Evolutionary conservation across 495 filamentous ascomycete genomes (phyloP), one percentile per base, ranked within the genome.

Genomic region (Pyronema domesticum): DNA sequence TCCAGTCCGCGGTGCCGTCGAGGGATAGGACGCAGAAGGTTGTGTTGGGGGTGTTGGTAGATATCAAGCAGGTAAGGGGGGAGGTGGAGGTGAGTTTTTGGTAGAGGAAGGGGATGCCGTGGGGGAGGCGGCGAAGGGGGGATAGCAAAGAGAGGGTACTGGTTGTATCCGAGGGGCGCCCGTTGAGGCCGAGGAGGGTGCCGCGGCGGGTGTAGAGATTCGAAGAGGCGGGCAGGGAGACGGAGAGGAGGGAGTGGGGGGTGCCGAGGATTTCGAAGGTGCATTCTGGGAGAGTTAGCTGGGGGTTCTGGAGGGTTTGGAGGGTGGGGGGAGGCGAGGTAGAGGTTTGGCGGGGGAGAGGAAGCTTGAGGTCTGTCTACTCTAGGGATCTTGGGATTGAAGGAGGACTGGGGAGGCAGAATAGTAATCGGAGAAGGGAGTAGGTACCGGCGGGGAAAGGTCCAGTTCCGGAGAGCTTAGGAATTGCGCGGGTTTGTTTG

Each of bases 1-100:
- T 87, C 91, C 93, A 98, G 71, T 98, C 91, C 55, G 83, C 77
- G n/a, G 86, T 85, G 33, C 91, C 91, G 73, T 98, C 85, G 37
- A 98, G 77, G 61, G 89, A 79, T 14, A 98, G 73, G 14, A 94
- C 79, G 15, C 80, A 79, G 60, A 98, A 88, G 7, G 87, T 89
- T 0, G 88, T 86, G 46, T 78, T 74, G 6, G 83, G 79, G 2
- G 86, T 84, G 66, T 86, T 91, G 34, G 89, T 85, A 18, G 85
- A 83, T 52, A 98, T 80, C 55, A 96, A 71, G 35, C 85, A 85
- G 6, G 81, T 89, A 56, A 95, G 77, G 2, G 89, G 88, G 43
- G 75, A 84, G 2, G 88, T 84, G 1, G 89, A 91, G 51, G 37
- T 47, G 53, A 79, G 74, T 68, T 76, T 78, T 70, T 95, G 91